Conservation (phyloP, 2,329 filamentous ascomycete genomes). For the Cercospora sojina region DNA sequence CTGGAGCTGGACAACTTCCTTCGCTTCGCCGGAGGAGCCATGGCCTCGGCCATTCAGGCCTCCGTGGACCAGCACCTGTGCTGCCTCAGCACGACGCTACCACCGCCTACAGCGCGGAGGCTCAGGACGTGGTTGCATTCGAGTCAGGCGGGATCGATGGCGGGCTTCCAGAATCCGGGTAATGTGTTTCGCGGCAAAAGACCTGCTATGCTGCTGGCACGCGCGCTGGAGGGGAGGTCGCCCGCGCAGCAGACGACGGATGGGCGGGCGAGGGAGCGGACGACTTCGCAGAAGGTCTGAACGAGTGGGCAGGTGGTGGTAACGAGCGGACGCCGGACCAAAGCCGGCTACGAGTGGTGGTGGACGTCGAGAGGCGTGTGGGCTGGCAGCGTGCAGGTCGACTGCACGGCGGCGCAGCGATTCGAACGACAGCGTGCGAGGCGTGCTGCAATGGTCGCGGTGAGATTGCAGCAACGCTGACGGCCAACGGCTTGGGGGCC, state of each 20-base stretch:
- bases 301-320: slow-evolving; percentile 16
- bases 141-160: slow-evolving; percentile 1
- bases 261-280: slow-evolving; percentile 22
- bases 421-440: not conserved
- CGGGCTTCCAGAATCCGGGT: slow-evolving; percentile 2
- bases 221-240: slow-evolving; percentile 7
- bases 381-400: slow-evolving; percentile 4
- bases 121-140: not conserved
- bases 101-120: not conserved
- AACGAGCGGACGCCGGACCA: slow-evolving; percentile 37
- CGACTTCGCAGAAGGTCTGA: slow-evolving; percentile 31
- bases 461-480: slow-evolving; percentile 19
- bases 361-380: slow-evolving; percentile 1
- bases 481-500: slow-evolving; percentile 14
- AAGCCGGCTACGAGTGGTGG: slow-evolving; percentile 28
- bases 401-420: slow-evolving; percentile 2
- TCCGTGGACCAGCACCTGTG: not conserved
- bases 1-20: slow-evolving; percentile 27
- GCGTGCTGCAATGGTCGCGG: not conserved
- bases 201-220: slow-evolving; percentile 2
- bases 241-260: slow-evolving; percentile 11
- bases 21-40: slow-evolving; percentile 35
- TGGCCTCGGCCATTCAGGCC: slow-evolving; percentile 27
- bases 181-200: not conserved
- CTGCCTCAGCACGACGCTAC: not conserved